These are phyloP conservation scores for Aspergillus tubingensis DNA, from an alignment of 2,329 filamentous ascomycete genomes.

Conservation along the genomic window DNA sequence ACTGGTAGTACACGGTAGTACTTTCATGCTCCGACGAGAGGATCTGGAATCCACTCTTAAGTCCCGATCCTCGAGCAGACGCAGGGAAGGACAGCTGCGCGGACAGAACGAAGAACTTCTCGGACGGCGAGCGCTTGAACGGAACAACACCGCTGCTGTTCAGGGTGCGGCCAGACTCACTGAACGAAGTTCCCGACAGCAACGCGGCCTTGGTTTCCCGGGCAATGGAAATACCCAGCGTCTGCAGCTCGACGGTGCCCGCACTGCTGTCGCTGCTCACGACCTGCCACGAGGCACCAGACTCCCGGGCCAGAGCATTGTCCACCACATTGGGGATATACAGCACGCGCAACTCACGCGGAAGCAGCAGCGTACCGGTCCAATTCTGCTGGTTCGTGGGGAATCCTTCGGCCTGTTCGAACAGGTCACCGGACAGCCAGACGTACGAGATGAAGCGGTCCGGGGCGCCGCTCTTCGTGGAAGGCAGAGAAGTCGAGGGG, in stretches of 20 bases:
- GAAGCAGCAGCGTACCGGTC: conserved; percentile 18
- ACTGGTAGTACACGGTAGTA: conserved; percentile 23
- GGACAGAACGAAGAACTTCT: conserved; percentile 15
- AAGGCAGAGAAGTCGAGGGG: conserved; percentile 16
- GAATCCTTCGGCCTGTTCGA: conserved; percentile 14
- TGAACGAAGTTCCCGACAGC: not conserved
- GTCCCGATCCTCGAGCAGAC: conserved; percentile 5
- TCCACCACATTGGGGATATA: conserved; percentile 18
- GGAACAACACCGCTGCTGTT: not conserved
- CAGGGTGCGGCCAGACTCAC: conserved; percentile 6
- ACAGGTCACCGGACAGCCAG: conserved; percentile 22
- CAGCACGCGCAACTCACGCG: conserved; percentile 16
- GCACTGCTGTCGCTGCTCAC: not conserved
- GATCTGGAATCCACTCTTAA: conserved; percentile 21
- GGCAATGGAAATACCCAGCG: conserved; percentile 21
- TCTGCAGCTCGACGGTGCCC: conserved; percentile 13
- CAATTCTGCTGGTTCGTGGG: conserved; percentile 20
- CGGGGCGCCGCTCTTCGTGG: conserved; percentile 18
- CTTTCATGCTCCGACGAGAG: conserved; percentile 17
- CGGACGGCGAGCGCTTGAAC: conserved; percentile 10
- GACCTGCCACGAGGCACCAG: conserved; percentile 15
- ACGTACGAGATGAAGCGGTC: conserved; percentile 21
- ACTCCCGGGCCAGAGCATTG: conserved; percentile 14
- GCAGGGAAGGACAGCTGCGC: conserved; percentile 13
- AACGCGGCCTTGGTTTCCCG: conserved; percentile 19